Percentiles rank a stretch among this genome's conserved stretches.
phyloP scores from a whole-genome alignment of 768 basidiomycete genomes.

The Suillus brevipes region DNA sequence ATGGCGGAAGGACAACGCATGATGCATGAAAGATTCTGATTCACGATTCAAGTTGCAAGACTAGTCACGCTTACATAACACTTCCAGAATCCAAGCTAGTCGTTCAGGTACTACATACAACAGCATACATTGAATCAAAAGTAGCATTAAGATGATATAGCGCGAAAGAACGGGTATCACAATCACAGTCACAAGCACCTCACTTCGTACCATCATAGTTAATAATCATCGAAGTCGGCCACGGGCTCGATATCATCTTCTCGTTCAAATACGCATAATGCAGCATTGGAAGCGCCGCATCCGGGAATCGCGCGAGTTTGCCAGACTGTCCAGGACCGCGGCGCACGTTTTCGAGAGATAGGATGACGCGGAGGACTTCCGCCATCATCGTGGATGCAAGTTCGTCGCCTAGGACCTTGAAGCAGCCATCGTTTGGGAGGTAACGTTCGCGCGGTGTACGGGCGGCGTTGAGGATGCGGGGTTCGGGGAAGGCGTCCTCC shows the following conservation, averaged over 20 bases:
- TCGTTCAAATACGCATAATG: slow-evolving; percentile 57
- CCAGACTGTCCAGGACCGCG: slow-evolving; percentile 74
- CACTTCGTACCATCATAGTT: slow-evolving; percentile 36
- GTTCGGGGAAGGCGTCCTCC: slow-evolving; percentile 53
- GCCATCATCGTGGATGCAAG: slow-evolving; percentile 60
- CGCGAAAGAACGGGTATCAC: not conserved
- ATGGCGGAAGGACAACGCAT: too few species aligned
- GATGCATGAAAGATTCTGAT: too few species aligned
- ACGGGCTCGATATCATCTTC: slow-evolving; percentile 52
- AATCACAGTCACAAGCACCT: slow-evolving; percentile 10
- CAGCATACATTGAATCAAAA: too few species aligned
- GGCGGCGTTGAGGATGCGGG: slow-evolving; percentile 43
- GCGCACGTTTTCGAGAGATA: slow-evolving; percentile 54
- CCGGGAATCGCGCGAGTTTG: slow-evolving; percentile 55
- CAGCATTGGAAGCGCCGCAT: slow-evolving; percentile 47
- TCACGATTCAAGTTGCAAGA: too few species aligned
- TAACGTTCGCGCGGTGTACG: slow-evolving; percentile 47
- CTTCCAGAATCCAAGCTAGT: too few species aligned
- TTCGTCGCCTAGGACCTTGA: slow-evolving; percentile 50
- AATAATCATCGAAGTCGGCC: slow-evolving; percentile 68
- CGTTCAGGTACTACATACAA: too few species aligned
- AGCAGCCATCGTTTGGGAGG: slow-evolving; percentile 49
- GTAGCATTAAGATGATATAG: too few species aligned
- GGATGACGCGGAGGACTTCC: slow-evolving; percentile 65
- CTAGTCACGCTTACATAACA: too few species aligned